phyloP scores from a whole-genome alignment of 495 filamentous ascomycete genomes.

The Penicillium manginii region DNA sequence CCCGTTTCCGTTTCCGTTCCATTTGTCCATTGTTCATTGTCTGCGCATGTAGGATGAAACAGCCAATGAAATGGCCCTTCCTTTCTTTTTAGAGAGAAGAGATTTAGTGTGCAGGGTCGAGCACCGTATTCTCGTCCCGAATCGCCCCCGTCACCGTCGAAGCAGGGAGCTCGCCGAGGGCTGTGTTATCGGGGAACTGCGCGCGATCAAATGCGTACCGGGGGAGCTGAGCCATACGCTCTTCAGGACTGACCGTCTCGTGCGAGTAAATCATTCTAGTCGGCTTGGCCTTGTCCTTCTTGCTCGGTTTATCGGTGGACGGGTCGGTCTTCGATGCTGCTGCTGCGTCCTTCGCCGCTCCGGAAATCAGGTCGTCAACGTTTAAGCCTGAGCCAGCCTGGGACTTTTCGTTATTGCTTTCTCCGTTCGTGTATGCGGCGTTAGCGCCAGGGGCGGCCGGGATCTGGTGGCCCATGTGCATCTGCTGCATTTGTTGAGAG shows the following conservation, averaged over 20 bases:
- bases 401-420: slow-evolving; percentile 33
- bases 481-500: slow-evolving; percentile 62
- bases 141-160: slow-evolving; percentile 39
- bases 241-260: slow-evolving; percentile 79
- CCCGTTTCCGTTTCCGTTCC: no score
- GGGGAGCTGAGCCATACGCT: slow-evolving; percentile 79
- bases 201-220: slow-evolving; percentile 74
- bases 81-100: not conserved
- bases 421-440: slow-evolving; percentile 36
- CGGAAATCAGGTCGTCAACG: slow-evolving; percentile 64
- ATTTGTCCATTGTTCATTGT: slow-evolving; percentile 22
- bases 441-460: slow-evolving; percentile 27
- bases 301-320: slow-evolving; percentile 56
- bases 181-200: slow-evolving; percentile 37
- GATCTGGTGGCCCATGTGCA: slow-evolving; percentile 62
- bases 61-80: not conserved
- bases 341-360: slow-evolving; percentile 35
- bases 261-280: slow-evolving; percentile 78
- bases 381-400: slow-evolving; percentile 28
- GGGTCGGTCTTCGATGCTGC: slow-evolving; percentile 29
- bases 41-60: not conserved
- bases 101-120: slow-evolving; percentile 40
- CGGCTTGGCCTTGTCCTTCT: slow-evolving; percentile 70
- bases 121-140: slow-evolving; percentile 39
- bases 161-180: slow-evolving; percentile 42